Conservation (phyloP, 1,284 basidiomycete species). For the Trichosporon sp. region DNA sequence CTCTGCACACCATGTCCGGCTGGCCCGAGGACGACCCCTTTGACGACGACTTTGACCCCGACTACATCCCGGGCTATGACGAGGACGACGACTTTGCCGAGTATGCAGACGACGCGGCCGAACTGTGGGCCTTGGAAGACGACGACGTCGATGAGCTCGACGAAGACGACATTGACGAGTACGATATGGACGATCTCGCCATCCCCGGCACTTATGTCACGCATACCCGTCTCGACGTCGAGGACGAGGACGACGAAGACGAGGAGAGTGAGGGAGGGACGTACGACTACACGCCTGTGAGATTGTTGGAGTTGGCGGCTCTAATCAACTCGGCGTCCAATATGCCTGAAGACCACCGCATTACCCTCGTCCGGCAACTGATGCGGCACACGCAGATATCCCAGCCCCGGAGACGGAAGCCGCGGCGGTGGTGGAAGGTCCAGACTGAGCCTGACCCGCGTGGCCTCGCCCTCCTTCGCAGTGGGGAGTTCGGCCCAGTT, state of each 20-base stretch:
- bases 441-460: constrained; percentile 69
- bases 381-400: not conserved
- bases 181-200: not conserved
- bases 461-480: constrained; percentile 70
- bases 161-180: not conserved
- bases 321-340: constrained; percentile 14
- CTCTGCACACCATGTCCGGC: not conserved
- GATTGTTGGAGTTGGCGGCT: not conserved
- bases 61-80: not conserved
- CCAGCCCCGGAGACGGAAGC: not conserved
- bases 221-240: not conserved
- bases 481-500: constrained; percentile 83
- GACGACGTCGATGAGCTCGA: not conserved
- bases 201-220: not conserved
- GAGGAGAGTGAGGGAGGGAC: not conserved
- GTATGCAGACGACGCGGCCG: constrained; percentile 3
- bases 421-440: constrained; percentile 54
- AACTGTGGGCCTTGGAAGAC: constrained; percentile 5
- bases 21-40: constrained; percentile 12
- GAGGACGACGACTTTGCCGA: constrained; percentile 7
- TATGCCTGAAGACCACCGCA: not conserved
- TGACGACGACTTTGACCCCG: constrained; percentile 1
- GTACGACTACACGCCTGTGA: not conserved
- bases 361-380: not conserved
- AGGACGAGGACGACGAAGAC: not conserved